A percentile compares a stretch with the other conserved stretches of the same genome.
These are phyloP conservation scores for Calonectria fujianensis DNA, from an alignment of 2,329 filamentous ascomycete species.

Conservation along the genomic window DNA sequence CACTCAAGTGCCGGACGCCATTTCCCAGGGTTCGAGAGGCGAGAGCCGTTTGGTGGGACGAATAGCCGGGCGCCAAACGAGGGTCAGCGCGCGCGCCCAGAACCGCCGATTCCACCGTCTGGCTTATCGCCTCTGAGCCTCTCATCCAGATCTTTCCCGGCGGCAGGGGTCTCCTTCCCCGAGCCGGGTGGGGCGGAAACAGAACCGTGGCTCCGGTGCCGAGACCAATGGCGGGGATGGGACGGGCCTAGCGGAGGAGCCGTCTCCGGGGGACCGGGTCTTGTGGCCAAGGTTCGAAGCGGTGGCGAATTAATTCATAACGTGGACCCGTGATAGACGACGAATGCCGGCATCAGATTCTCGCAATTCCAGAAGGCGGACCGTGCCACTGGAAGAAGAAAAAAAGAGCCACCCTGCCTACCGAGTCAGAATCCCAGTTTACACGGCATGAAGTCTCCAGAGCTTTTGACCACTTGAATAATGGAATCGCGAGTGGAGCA, in stretches of 20 bases:
- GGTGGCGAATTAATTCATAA: slow-evolving; percentile 31
- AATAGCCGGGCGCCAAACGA: slow-evolving; percentile 20
- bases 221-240: slow-evolving; percentile 48
- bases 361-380: slow-evolving; percentile 19
- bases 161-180: slow-evolving; percentile 50
- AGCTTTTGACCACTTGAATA: slow-evolving; percentile 5
- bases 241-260: slow-evolving; percentile 44
- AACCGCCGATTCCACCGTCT: not conserved
- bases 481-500: not conserved
- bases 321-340: slow-evolving; percentile 18
- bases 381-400: slow-evolving; percentile 24
- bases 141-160: slow-evolving; percentile 34
- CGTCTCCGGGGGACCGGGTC: slow-evolving; percentile 33
- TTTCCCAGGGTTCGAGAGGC: slow-evolving; percentile 25
- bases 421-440: slow-evolving; percentile 19
- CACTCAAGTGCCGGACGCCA: slow-evolving; percentile 38
- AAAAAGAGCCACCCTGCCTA: not conserved
- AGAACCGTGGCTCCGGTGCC: slow-evolving; percentile 56
- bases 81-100: slow-evolving; percentile 6
- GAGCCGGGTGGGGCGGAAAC: slow-evolving; percentile 51
- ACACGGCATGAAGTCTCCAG: slow-evolving; percentile 1
- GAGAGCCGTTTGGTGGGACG: slow-evolving; percentile 35
- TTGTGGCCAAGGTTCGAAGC: slow-evolving; percentile 28
- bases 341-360: slow-evolving; percentile 3
- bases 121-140: slow-evolving; percentile 33